These are phyloP conservation scores for Fistulinella prunicolor DNA, from an alignment of 768 basidiomycete genomes.

Conservation along the genomic window DNA sequence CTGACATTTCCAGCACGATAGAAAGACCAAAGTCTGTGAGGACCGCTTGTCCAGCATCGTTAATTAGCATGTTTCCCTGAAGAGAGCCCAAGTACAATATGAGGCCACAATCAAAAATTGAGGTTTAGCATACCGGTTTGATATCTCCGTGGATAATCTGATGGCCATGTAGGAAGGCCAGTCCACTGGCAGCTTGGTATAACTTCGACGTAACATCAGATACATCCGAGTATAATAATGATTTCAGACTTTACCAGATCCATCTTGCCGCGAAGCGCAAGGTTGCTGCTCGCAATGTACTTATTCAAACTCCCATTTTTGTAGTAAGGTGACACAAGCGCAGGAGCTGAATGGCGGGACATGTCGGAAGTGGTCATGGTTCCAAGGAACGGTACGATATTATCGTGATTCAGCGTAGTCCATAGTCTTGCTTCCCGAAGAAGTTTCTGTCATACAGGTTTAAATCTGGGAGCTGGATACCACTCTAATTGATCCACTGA, in stretches of 20 bases:
- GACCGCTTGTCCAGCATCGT: constrained; percentile 29
- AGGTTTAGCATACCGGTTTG: constrained; percentile 31
- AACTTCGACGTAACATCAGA: constrained; percentile 9
- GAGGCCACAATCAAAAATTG: not conserved
- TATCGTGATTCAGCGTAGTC: constrained; percentile 20
- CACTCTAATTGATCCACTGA: constrained; percentile 3
- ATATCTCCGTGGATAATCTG: constrained; percentile 37
- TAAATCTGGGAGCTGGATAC: no score
- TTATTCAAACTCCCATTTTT: constrained; percentile 18
- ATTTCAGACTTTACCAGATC: constrained; percentile 17
- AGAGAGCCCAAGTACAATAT: not conserved
- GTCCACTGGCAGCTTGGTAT: constrained; percentile 19
- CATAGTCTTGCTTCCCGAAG: constrained; percentile 28
- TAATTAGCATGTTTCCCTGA: constrained; percentile 38
- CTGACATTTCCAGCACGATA: constrained; percentile 32
- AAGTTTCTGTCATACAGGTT: constrained; percentile 19
- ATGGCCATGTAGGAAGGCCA: constrained; percentile 23
- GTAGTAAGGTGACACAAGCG: constrained; percentile 29
- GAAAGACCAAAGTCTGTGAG: constrained; percentile 42
- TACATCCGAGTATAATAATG: not conserved
- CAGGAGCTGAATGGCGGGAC: constrained; percentile 16
- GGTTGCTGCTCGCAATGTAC: constrained; percentile 7
- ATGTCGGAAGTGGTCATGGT: constrained; percentile 16
- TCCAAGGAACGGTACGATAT: constrained; percentile 27
- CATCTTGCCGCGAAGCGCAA: constrained; percentile 15